Conservation (phyloP, 305 asterid species). For the Striga hermonthica region DNA sequence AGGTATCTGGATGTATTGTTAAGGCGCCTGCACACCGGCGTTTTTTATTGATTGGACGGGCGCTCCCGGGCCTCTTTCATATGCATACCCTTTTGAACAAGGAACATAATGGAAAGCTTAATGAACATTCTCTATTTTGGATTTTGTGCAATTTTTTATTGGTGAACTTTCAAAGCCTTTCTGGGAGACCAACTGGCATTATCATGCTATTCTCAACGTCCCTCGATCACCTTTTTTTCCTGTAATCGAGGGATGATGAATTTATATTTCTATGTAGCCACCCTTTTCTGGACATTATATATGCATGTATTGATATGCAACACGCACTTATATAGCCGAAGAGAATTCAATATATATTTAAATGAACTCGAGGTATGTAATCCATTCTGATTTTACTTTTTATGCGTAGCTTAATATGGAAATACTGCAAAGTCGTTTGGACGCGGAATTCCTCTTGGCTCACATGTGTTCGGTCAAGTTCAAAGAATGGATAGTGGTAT, state of each 20-base stretch:
- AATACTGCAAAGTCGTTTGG: conserved; percentile 87
- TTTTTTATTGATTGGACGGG: too few species aligned
- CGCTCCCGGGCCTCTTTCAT: too few species aligned
- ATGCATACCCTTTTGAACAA: too few species aligned
- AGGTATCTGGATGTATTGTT: conserved; percentile 48
- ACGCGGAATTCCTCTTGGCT: conserved; percentile 92
- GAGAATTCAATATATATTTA: neutral
- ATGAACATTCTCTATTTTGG: conserved; percentile 3
- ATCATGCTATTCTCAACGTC: too few species aligned
- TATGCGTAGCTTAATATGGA: conserved; percentile 85
- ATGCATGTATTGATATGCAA: conserved; percentile 14
- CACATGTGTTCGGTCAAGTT: conserved; percentile 99
- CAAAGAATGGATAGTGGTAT: conserved; percentile 96
- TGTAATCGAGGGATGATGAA: conserved; percentile 13
- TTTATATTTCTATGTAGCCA: conserved; percentile 7
- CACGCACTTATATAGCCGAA: conserved; percentile 13
- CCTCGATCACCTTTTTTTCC: conserved; percentile 14
- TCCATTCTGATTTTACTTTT: conserved; percentile 21
- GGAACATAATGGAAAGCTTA: too few species aligned
- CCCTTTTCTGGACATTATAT: conserved; percentile 15
- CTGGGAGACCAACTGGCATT: neutral
- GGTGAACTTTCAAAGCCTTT: conserved; percentile 19
- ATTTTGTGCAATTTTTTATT: conserved; percentile 7
- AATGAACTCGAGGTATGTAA: neutral
- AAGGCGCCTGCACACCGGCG: too few species aligned